Conservation (phyloP, 495 filamentous ascomycete species). For the Hyaloscypha finlandica region DNA sequence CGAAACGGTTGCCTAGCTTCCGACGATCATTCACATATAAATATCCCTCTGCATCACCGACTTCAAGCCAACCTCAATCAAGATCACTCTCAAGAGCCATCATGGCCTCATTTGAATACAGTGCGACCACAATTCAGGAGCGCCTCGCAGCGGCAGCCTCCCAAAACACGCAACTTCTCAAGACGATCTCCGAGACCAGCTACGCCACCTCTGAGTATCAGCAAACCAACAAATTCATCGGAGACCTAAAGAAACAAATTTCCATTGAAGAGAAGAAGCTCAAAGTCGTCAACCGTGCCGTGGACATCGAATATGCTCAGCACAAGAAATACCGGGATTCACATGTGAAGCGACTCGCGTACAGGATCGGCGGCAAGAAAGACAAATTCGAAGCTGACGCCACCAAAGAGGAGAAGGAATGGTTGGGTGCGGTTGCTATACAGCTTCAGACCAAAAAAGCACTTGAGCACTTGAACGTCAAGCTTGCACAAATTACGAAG, state of each 20-base stretch:
- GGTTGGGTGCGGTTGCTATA: slow-evolving; percentile 45
- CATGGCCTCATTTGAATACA: not conserved
- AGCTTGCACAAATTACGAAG: slow-evolving; percentile 34
- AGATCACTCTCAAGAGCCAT: not conserved
- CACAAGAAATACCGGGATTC: slow-evolving; percentile 51
- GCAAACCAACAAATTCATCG: slow-evolving; percentile 42
- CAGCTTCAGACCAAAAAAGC: slow-evolving; percentile 41
- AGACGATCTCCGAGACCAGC: slow-evolving; percentile 32
- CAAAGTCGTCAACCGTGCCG: slow-evolving; percentile 21
- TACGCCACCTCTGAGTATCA: slow-evolving; percentile 42
- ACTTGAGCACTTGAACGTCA: slow-evolving; percentile 33
- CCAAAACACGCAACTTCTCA: slow-evolving; percentile 18
- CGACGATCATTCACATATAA: not conserved
- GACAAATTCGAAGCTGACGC: slow-evolving; percentile 44
- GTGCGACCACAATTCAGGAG: slow-evolving; percentile 10
- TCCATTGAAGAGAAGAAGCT: slow-evolving; percentile 25
- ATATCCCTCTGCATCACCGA: not conserved
- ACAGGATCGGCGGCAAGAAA: slow-evolving; percentile 44
- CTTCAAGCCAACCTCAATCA: not conserved
- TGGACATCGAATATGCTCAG: slow-evolving; percentile 45
- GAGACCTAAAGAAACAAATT: slow-evolving; percentile 40
- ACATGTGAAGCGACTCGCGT: slow-evolving; percentile 44
- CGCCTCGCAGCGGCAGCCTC: slow-evolving; percentile 6
- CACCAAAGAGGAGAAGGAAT: slow-evolving; percentile 50
- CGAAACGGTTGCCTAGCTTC: not conserved